phyloP scores from a whole-genome alignment of 2,329 filamentous ascomycete species.

The Cadophora malorum region DNA sequence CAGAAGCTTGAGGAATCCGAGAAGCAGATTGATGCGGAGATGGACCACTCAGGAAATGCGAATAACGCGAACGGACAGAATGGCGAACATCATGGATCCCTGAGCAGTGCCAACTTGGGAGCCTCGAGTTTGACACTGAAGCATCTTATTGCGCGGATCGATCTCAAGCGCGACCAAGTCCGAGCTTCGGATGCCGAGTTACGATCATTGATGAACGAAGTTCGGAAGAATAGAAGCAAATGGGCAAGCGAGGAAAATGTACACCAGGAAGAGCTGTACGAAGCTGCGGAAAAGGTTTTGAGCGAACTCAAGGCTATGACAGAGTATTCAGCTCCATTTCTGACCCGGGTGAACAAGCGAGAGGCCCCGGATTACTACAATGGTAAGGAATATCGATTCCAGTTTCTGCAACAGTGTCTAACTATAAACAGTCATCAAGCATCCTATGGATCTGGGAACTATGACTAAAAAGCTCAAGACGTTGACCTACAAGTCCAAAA shows the following conservation, averaged over 20 bases:
- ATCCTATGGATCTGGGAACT: slow-evolving; percentile 95
- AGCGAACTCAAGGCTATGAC: slow-evolving; percentile 97
- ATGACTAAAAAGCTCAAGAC: slow-evolving; percentile 98
- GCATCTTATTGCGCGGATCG: slow-evolving; percentile 94
- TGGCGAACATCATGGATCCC: slow-evolving; percentile 78
- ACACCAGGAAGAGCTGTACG: slow-evolving; percentile 96
- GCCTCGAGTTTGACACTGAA: slow-evolving; percentile 96
- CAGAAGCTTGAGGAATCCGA: slow-evolving; percentile 96
- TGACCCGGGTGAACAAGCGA: slow-evolving; percentile 93
- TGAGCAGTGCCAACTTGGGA: slow-evolving; percentile 93
- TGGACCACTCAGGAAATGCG: slow-evolving; percentile 70
- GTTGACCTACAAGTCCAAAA: slow-evolving; percentile 83
- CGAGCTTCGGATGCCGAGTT: slow-evolving; percentile 92
- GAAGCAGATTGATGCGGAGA: slow-evolving; percentile 93
- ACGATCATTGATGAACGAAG: slow-evolving; percentile 92
- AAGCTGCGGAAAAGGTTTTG: slow-evolving; percentile 94
- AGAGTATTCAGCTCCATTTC: slow-evolving; percentile 95
- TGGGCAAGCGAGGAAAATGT: slow-evolving; percentile 99
- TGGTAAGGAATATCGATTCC: slow-evolving; percentile 60
- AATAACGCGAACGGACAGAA: slow-evolving; percentile 57
- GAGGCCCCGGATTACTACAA: slow-evolving; percentile 96
- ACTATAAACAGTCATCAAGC: slow-evolving; percentile 80
- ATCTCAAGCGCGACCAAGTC: slow-evolving; percentile 89
- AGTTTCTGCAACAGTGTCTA: slow-evolving; percentile 27
- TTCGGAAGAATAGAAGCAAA: slow-evolving; percentile 96